Base-by-base conservation (phyloP, 805 yeast species). In the Candida arabinofermentans region DNA sequence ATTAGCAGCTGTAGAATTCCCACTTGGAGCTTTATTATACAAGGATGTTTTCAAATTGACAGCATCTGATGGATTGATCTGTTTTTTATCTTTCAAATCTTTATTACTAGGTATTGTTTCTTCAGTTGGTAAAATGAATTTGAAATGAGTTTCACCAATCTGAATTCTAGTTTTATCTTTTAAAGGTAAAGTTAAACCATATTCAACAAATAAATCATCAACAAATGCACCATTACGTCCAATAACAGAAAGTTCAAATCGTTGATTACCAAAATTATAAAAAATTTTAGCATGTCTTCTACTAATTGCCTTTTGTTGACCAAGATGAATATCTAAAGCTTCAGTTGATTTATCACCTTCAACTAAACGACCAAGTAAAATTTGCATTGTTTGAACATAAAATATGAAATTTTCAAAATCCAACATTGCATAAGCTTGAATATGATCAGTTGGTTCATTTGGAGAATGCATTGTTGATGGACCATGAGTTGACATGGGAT, bases 191-290 rank as follows among this genome's bases (percentile, higher is more conserved):
- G 99, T 93, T 27, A 86, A 81, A 8, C 96, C 97, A 46, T 85
- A 79, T 58, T 88, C 96, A 6, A 93, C 83, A 61, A 91, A 93
- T 27, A 71, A 71, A 50, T 89, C 96, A 62, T 91, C 93, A 3
- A 93, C 96, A 70, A 93, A 93, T 2, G 97, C 97, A 29, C 99
- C 99, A 61, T 93, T 93, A 53, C 96, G 75, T 16, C 99, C 99
- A 52, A 90, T 71, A 2, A 93, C 89, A 8, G 95, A 82, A 34
- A 93, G 67, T 63, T 93, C 99, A 58, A 93, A 93, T 49, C 96
- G 67, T 59, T 91, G 98, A 3, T 95, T 89, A 3, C 96, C 98
- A 64, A 93, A 93, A 60, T 93, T 93, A 68, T 91, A 93, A 61
- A 90, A 91, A 13, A 93, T 91, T 64, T 87, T 90, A 4, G 98